These are phyloP conservation scores for Leucocoprinus sp. DNA, from an alignment of 768 basidiomycete species.

Conservation along the genomic window DNA sequence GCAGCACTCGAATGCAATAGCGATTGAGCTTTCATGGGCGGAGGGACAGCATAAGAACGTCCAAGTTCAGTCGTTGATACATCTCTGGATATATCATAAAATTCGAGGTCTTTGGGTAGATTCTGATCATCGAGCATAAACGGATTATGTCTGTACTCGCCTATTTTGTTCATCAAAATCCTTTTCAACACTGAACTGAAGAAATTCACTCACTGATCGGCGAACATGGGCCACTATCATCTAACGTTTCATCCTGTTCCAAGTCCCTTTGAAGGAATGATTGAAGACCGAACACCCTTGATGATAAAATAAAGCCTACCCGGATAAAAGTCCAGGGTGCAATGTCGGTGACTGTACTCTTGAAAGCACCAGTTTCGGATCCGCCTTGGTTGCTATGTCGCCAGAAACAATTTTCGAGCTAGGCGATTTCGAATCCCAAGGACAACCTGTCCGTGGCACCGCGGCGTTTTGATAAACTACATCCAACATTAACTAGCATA, in stretches of 20 bases:
- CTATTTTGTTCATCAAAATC: slow-evolving; percentile 11
- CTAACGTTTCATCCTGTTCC: slow-evolving; percentile 45
- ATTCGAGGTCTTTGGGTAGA: slow-evolving; percentile 4
- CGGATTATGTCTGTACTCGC: slow-evolving; percentile 23
- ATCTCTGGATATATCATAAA: slow-evolving; percentile 13
- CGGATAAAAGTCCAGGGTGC: slow-evolving; percentile 22
- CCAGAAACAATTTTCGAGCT: slow-evolving; percentile 6
- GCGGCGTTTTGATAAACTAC: slow-evolving; percentile 16
- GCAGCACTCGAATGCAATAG: neutral
- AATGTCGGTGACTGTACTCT: slow-evolving; percentile 26
- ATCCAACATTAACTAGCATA: neutral
- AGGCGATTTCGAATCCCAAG: slow-evolving; percentile 13
- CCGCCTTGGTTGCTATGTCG: neutral
- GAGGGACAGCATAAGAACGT: slow-evolving; percentile 1
- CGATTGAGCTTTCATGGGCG: neutral
- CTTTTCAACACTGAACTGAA: neutral
- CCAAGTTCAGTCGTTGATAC: slow-evolving; percentile 9
- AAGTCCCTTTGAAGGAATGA: slow-evolving; percentile 13
- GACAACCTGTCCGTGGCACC: slow-evolving; percentile 12
- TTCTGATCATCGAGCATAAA: slow-evolving; percentile 15
- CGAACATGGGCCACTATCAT: slow-evolving; percentile 74
- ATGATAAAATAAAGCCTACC: slow-evolving; percentile 14
- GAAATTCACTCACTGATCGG: slow-evolving; percentile 45
- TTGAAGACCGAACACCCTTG: neutral
- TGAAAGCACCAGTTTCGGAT: neutral